phyloP scores from a whole-genome alignment of 2,329 filamentous ascomycete species.

The Apiospora kogelbergensis region DNA sequence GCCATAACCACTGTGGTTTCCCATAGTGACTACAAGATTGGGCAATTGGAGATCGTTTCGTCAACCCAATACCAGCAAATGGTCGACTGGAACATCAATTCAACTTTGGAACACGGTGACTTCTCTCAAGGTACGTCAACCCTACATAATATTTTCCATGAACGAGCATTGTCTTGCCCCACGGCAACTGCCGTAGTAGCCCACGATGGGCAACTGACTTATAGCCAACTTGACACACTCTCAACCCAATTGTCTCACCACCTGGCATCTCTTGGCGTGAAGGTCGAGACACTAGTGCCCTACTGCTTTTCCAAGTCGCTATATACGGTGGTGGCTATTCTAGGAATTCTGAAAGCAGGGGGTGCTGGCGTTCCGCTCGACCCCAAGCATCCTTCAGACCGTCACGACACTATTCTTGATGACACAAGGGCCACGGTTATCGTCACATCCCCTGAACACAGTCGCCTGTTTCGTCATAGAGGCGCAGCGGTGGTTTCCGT shows the following conservation, averaged over 20 bases:
- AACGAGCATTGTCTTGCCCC: not conserved
- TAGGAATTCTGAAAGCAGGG: slow-evolving; percentile 35
- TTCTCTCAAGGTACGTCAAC: slow-evolving; percentile 6
- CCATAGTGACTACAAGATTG: not conserved
- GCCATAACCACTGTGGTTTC: slow-evolving; percentile 5
- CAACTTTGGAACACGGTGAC: not conserved
- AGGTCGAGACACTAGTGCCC: slow-evolving; percentile 21
- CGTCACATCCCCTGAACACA: slow-evolving; percentile 3
- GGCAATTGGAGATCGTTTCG: slow-evolving; percentile 4
- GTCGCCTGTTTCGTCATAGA: slow-evolving; percentile 15
- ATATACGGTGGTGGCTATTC: slow-evolving; percentile 31
- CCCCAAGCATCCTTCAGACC: not conserved
- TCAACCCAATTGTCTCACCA: not conserved
- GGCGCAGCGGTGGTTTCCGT: slow-evolving; percentile 13
- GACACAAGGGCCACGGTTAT: slow-evolving; percentile 10
- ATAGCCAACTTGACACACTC: not conserved
- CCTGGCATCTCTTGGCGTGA: not conserved
- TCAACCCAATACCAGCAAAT: not conserved
- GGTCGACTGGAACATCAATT: slow-evolving; percentile 7
- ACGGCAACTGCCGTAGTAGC: slow-evolving; percentile 7
- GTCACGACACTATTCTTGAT: slow-evolving; percentile 5
- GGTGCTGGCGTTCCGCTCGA: slow-evolving; percentile 26
- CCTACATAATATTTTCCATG: slow-evolving; percentile 11
- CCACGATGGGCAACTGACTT: slow-evolving; percentile 8
- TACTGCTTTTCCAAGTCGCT: slow-evolving; percentile 35